Percentiles rank a stretch among this genome's conserved stretches.
phyloP scores from a whole-genome alignment of 768 basidiomycete genomes.

The Pleurotus salmoneostramineus region DNA sequence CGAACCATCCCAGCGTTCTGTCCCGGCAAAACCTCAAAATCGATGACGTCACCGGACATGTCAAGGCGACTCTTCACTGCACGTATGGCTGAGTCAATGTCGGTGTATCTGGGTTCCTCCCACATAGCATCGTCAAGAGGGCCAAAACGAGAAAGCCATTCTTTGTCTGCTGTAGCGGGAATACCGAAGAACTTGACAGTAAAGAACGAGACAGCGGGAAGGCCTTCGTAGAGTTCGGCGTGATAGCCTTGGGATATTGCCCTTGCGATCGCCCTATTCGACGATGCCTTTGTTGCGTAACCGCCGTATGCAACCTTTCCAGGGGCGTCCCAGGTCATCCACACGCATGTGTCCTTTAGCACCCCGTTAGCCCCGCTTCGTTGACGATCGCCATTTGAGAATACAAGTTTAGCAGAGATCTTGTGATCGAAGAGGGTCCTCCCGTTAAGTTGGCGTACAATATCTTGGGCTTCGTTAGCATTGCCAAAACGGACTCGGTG shows the following conservation, averaged over 20 bases:
- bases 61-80: slow-evolving; percentile 40
- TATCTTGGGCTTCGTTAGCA: slow-evolving; percentile 3
- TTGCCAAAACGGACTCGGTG: neutral
- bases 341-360: slow-evolving; percentile 51
- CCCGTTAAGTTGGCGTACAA: slow-evolving; percentile 42
- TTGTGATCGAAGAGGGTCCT: slow-evolving; percentile 28
- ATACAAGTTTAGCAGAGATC: slow-evolving; percentile 37
- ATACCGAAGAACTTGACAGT: slow-evolving; percentile 58
- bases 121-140: slow-evolving; percentile 34
- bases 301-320: slow-evolving; percentile 57
- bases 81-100: slow-evolving; percentile 27
- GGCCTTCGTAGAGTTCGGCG: slow-evolving; percentile 48
- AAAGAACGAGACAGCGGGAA: slow-evolving; percentile 53
- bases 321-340: slow-evolving; percentile 59
- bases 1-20: slow-evolving; percentile 50
- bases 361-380: slow-evolving; percentile 30
- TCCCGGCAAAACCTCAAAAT: slow-evolving; percentile 44
- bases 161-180: slow-evolving; percentile 32
- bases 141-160: slow-evolving; percentile 33
- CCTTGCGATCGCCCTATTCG: slow-evolving; percentile 44
- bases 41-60: slow-evolving; percentile 22
- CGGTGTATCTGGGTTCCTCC: slow-evolving; percentile 35
- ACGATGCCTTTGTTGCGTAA: slow-evolving; percentile 45
- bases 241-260: slow-evolving; percentile 32
- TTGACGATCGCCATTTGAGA: slow-evolving; percentile 20